phyloP scores from a whole-genome alignment of 148 eudicot genomes.

The Cornus suecica region DNA sequence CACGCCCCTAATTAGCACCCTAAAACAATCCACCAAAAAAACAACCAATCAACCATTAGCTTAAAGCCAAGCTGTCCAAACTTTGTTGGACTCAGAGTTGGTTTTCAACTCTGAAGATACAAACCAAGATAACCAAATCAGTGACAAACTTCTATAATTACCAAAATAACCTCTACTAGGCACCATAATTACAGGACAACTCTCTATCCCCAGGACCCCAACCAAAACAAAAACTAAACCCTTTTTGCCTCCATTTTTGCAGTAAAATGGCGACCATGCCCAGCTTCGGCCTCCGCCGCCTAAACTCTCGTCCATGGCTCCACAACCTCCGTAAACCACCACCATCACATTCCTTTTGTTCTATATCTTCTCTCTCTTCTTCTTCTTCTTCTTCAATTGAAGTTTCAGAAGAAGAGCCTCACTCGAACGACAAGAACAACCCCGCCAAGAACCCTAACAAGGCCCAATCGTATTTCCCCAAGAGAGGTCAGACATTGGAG shows the following conservation, averaged over 20 bases:
- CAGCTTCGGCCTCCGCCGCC: constrained; percentile 32
- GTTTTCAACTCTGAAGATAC: too few species aligned
- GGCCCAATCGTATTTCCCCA: constrained; percentile 53
- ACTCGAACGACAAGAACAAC: background rate
- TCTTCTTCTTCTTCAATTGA: constrained; percentile 15
- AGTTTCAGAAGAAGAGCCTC: constrained; percentile 26
- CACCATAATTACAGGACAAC: background rate
- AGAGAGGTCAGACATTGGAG: constrained; percentile 77
- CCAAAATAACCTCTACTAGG: background rate
- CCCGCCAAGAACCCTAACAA: constrained; percentile 5
- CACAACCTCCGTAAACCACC: constrained; percentile 24
- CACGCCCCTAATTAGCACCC: too few species aligned
- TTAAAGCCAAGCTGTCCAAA: too few species aligned
- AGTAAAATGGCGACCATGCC: constrained; percentile 26
- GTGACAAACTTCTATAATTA: background rate
- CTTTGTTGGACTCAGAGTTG: too few species aligned
- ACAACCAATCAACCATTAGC: too few species aligned
- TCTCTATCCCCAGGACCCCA: constrained; percentile 1
- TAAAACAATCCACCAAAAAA: too few species aligned
- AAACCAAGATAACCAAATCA: too few species aligned
- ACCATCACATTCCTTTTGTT: constrained; percentile 14
- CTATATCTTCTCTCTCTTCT: constrained; percentile 18
- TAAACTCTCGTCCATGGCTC: constrained; percentile 39
- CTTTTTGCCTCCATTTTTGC: constrained; percentile 6
- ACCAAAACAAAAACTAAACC: background rate